A percentile compares a stretch with the other conserved stretches of the same genome.
phyloP scores from a whole-genome alignment of 1,139 yeast genomes.

The Saccharomycopsis hybrid region DNA sequence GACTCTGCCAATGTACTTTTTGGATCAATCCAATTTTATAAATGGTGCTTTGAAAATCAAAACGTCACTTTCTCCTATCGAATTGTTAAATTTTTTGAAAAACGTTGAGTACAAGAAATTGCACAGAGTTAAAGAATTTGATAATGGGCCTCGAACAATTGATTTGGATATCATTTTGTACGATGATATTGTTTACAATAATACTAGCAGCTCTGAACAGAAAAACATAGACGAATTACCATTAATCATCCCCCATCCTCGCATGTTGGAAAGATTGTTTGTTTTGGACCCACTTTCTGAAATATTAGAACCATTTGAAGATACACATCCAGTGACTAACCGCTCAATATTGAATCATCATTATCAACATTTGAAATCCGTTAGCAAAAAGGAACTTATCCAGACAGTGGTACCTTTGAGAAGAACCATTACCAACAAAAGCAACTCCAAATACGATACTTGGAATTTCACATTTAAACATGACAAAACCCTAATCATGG shows the following conservation, averaged over 20 bases:
- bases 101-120: conserved; percentile 69
- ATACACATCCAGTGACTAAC: conserved; percentile 69
- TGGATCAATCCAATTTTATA: conserved; percentile 73
- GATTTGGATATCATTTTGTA: conserved; percentile 83
- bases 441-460: conserved; percentile 9
- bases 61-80: conserved; percentile 53
- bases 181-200: conserved; percentile 42
- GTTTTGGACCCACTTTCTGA: conserved; percentile 88
- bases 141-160: conserved; percentile 87
- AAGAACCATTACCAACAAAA: too few species aligned
- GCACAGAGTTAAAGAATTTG: conserved; percentile 67
- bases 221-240: conserved; percentile 42
- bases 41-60: conserved; percentile 76
- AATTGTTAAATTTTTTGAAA: conserved; percentile 56
- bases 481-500: conserved; percentile 60
- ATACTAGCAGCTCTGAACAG: conserved; percentile 18
- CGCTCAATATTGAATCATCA: conserved; percentile 8
- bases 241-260: conserved; percentile 75
- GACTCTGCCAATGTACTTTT: conserved; percentile 87
- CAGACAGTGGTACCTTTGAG: conserved; percentile 29
- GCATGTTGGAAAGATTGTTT: conserved; percentile 84
- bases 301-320: conserved; percentile 47
- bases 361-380: background rate
- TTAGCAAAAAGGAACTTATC: conserved; percentile 19
- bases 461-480: conserved; percentile 23